These are phyloP conservation scores for Globisporangium apiculatum DNA, from an alignment of 352 stramenopile species.

Conservation along the genomic window DNA sequence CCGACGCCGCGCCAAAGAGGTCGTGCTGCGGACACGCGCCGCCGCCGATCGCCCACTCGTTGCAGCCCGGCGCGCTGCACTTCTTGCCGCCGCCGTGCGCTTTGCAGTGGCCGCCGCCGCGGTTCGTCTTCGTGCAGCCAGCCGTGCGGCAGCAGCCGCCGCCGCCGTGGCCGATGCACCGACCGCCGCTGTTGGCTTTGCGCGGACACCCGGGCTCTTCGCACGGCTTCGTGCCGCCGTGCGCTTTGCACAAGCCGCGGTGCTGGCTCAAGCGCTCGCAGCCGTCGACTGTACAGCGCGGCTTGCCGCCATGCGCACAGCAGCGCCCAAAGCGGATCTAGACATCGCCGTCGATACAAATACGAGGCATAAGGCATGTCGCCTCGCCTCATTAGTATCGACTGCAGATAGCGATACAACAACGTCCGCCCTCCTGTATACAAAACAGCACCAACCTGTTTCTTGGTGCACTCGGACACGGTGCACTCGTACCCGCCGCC, in stretches of 20 bases:
- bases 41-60: constrained; percentile 65
- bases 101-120: constrained; percentile 72
- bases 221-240: constrained; percentile 68
- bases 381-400: not conserved
- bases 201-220: constrained; percentile 49
- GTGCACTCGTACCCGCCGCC: constrained; percentile 66
- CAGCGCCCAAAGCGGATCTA: constrained; percentile 67
- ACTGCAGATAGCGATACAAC: not conserved
- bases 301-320: constrained; percentile 72
- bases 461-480: constrained; percentile 68
- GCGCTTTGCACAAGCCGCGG: constrained; percentile 68
- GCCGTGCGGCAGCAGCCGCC: constrained; percentile 61
- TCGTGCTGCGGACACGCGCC: constrained; percentile 61
- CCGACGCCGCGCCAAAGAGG: constrained; percentile 31
- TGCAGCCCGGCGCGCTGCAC: constrained; percentile 47
- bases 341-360: not conserved
- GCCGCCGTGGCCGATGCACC: constrained; percentile 77
- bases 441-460: constrained; percentile 34
- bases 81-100: constrained; percentile 77
- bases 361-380: not conserved
- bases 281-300: constrained; percentile 49
- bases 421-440: not conserved
- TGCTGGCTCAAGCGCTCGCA: constrained; percentile 63
- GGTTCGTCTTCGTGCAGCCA: constrained; percentile 67
- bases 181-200: constrained; percentile 69